These are phyloP conservation scores for Rosa hybrid DNA, from an alignment of 331 rosid species.

Conservation along the genomic window DNA sequence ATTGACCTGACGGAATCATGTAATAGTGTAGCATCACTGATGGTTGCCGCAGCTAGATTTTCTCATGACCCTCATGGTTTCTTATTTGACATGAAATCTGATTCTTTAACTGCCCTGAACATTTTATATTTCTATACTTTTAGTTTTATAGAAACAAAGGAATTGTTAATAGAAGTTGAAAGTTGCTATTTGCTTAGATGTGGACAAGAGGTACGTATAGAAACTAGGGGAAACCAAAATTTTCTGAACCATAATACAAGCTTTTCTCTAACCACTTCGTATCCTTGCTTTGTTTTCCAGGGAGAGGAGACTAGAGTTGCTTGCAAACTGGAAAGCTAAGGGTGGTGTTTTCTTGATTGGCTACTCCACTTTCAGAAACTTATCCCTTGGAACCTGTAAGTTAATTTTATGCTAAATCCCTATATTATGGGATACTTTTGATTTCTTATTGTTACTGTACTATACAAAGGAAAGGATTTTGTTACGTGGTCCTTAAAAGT, in stretches of 20 bases:
- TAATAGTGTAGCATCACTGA: too few relatives aligned
- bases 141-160: too few relatives aligned
- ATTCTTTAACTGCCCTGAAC: too few relatives aligned
- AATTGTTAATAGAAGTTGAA: too few relatives aligned
- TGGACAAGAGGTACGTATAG: too few relatives aligned
- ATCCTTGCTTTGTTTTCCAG: conserved; percentile 45
- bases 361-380: conserved; percentile 78
- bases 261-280: background rate
- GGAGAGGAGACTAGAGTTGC: conserved; percentile 74
- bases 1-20: too few relatives aligned
- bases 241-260: background rate
- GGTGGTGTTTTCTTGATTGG: conserved; percentile 95
- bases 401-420: background rate
- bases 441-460: background rate
- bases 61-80: too few relatives aligned
- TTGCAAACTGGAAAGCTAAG: conserved; percentile 88
- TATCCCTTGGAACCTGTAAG: conserved; percentile 61
- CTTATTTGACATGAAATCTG: too few relatives aligned
- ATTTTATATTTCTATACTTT: too few relatives aligned
- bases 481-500: background rate
- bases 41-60: too few relatives aligned
- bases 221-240: too few relatives aligned
- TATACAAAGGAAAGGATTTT: background rate
- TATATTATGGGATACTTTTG: background rate
- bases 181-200: too few relatives aligned